Base-by-base conservation (phyloP, 177 flowering plant genomes). In the Vitis hybrid region DNA sequence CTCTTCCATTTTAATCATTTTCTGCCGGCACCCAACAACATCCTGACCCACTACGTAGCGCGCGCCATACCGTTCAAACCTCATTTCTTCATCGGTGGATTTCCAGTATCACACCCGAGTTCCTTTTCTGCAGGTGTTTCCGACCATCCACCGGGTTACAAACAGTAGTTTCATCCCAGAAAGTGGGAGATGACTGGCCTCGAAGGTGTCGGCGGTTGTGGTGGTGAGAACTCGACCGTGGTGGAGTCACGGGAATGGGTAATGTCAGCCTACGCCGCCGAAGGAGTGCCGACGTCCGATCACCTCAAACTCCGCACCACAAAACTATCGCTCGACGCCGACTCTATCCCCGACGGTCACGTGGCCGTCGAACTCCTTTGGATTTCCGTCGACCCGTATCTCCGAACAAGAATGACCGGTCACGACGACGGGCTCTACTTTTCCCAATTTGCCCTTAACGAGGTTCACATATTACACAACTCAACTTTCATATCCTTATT, bases 341-440 rank as follows among this genome's bases (percentile, higher is more conserved):
- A 76, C 35, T 66, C 80, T 6, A 72, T 84, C 48, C 87, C 83
- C 0, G 78, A 80, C 0, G 6, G 60, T 52, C 83, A 82, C 40
- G 82, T 78, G 12, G 78, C 69, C 11, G 57, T 82, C n/a, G 73
- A 82, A 60, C 14, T 62, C 58, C 74, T 82, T 49, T 74, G 61
- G 56, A 24, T 84, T 66, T 84, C 85, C 24, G 58, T 84, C 7
- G 87, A 84, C 60, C 85, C 85, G 0, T 80, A 78, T 70, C 70
- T 76, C 2, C 79, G 85, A 2, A 61, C 81, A 48, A 58, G 70
- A 63, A 78, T 84, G 79, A 59, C 69, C 52, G 87, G 85, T 27
- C 27, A 9, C 11, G 16, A 72, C 12, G 87, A 76, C 4, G 87
- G 87, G 1, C 80, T 84, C 0, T 72, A 72, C 70, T 56, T 70